phyloP scores from a whole-genome alignment of 306 rosid genomes.

The Leucaena leucocephala region DNA sequence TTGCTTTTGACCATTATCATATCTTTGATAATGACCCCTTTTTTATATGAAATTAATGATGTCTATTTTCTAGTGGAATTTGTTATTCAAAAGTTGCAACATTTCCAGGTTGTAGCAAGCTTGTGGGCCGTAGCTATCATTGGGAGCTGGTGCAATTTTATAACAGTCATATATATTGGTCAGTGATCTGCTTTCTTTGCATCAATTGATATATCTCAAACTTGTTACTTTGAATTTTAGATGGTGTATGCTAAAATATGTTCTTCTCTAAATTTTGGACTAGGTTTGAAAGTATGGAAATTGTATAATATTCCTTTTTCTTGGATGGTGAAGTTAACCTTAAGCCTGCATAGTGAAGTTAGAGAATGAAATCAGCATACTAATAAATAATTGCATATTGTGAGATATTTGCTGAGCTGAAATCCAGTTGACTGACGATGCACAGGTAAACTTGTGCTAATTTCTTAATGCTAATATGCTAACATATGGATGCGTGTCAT shows the following conservation, averaged over 20 bases:
- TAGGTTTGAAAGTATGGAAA: too few relatives aligned
- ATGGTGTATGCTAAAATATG: neutral
- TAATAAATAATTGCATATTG: neutral
- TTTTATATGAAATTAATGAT: neutral
- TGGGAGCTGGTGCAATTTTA: slow-evolving; percentile 89
- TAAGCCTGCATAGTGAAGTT: neutral
- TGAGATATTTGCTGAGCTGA: neutral
- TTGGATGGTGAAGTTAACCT: slow-evolving; percentile 1
- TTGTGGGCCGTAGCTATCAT: slow-evolving; percentile 76
- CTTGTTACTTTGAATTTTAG: neutral
- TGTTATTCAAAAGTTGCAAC: slow-evolving; percentile 34
- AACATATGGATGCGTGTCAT: neutral
- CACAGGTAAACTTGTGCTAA: neutral
- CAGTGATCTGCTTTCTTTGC: slow-evolving; percentile 40
- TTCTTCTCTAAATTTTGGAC: neutral
- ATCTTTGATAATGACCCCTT: neutral
- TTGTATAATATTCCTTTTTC: neutral
- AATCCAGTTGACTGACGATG: slow-evolving; percentile 7
- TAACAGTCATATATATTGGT: slow-evolving; percentile 81
- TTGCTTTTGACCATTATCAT: slow-evolving; percentile 13
- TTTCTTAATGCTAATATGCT: neutral
- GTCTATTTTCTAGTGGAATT: slow-evolving; percentile 25
- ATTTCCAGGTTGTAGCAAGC: slow-evolving; percentile 60
- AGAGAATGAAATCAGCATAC: slow-evolving; percentile 14
- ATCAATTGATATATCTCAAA: slow-evolving; percentile 1